phyloP scores from a whole-genome alignment of 805 yeast species.

The Grigorovia jiainica region DNA sequence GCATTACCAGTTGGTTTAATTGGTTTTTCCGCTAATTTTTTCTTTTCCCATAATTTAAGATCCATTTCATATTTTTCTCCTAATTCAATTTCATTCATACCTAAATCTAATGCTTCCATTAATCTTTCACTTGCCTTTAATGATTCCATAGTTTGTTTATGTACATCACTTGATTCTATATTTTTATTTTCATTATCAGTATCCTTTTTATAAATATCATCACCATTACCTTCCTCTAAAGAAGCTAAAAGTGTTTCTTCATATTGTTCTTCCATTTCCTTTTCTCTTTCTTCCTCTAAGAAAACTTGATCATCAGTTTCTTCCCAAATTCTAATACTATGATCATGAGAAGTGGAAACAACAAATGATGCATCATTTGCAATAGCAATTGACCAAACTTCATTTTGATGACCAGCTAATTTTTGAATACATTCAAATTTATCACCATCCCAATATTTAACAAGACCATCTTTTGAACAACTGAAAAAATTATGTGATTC shows the following conservation, averaged over 20 bases:
- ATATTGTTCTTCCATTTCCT: slow-evolving; percentile 86
- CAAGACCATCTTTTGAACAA: slow-evolving; percentile 76
- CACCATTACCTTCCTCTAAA: slow-evolving; percentile 47
- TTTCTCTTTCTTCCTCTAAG: slow-evolving; percentile 91
- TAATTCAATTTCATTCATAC: slow-evolving; percentile 57
- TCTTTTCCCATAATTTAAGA: slow-evolving; percentile 33
- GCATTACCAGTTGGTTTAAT: slow-evolving; percentile 57
- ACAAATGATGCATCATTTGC: slow-evolving; percentile 62
- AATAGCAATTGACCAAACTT: slow-evolving; percentile 88
- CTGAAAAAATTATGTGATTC: slow-evolving; percentile 85
- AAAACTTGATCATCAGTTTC: slow-evolving; percentile 94
- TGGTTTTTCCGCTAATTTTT: slow-evolving; percentile 36
- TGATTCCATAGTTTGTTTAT: slow-evolving; percentile 80
- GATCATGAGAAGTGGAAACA: slow-evolving; percentile 85
- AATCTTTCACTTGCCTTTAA: slow-evolving; percentile 89
- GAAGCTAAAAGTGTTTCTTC: slow-evolving; percentile 72
- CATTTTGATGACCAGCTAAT: slow-evolving; percentile 77
- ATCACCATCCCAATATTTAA: slow-evolving; percentile 98
- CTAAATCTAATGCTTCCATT: slow-evolving; percentile 86
- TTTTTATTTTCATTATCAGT: slow-evolving; percentile 30
- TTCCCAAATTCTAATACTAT: slow-evolving; percentile 85
- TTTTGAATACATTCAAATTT: slow-evolving; percentile 91
- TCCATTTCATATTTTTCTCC: slow-evolving; percentile 40
- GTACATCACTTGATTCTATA: slow-evolving; percentile 56
- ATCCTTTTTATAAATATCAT: slow-evolving; percentile 32